A percentile compares a stretch with the other conserved stretches of the same genome.
Conservation (phyloP, 768 basidiomycete genomes). For the Suillus alpinus region DNA sequence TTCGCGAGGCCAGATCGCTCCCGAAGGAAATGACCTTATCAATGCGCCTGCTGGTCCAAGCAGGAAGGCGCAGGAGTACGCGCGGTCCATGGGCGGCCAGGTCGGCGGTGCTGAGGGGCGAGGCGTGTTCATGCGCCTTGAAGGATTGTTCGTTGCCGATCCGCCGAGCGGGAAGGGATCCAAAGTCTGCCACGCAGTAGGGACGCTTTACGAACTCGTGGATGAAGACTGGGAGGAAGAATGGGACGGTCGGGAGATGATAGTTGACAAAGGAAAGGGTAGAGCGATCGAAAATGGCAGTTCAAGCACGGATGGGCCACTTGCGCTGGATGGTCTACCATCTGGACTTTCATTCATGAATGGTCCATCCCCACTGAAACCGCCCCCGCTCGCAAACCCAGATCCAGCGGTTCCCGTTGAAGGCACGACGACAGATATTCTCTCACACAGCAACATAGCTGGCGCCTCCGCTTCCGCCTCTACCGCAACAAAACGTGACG, state of each 20-base stretch:
- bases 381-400: conserved; percentile 28
- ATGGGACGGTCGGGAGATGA: not conserved
- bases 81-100: conserved; percentile 13
- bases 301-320: conserved; percentile 5
- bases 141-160: conserved; percentile 64
- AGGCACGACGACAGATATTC: conserved; percentile 17
- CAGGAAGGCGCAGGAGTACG: conserved; percentile 27
- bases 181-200: conserved; percentile 64
- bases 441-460: conserved; percentile 7
- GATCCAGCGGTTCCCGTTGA: conserved; percentile 22
- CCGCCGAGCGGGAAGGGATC: conserved; percentile 39
- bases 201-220: conserved; percentile 75
- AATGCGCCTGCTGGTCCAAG: conserved; percentile 59
- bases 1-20: conserved; percentile 63
- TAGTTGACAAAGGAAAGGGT: conserved; percentile 25
- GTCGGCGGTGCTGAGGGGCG: conserved; percentile 54
- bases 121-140: conserved; percentile 71
- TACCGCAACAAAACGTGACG: conserved; percentile 15
- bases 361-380: conserved; percentile 30
- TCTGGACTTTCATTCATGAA: not conserved
- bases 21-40: conserved; percentile 58
- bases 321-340: conserved; percentile 6
- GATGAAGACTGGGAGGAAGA: conserved; percentile 68
- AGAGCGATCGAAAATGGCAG: conserved; percentile 26
- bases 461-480: conserved; percentile 17